Evolutionary conservation across 495 filamentous ascomycete genomes (phyloP).

Genomic region (Tetracladium setigerum): DNA sequence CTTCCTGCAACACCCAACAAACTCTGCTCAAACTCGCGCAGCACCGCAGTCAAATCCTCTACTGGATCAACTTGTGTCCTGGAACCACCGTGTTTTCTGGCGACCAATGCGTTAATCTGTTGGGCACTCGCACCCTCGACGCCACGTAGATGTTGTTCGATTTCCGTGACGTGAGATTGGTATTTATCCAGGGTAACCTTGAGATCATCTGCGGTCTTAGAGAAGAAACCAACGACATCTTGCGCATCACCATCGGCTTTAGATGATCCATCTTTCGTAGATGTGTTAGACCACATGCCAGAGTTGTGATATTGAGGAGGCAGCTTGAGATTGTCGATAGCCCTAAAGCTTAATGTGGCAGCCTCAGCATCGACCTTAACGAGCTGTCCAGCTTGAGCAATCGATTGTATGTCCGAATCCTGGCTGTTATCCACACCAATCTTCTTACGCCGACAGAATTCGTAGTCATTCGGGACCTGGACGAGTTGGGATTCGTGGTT

Average conservation of each 20-base stretch:
- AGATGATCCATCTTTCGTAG: constrained; percentile 13
- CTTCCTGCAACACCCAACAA: constrained; percentile 69
- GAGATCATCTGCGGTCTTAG: constrained; percentile 64
- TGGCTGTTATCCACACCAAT: constrained; percentile 67
- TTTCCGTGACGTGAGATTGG: constrained; percentile 63
- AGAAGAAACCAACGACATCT: constrained; percentile 73
- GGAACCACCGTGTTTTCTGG: constrained; percentile 44
- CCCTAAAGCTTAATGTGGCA: constrained; percentile 65
- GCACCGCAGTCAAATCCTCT: constrained; percentile 55
- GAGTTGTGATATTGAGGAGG: constrained; percentile 64
- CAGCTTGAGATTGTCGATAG: constrained; percentile 67
- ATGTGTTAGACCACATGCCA: constrained; percentile 43
- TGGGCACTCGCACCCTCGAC: constrained; percentile 63
- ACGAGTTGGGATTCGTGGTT: constrained; percentile 55
- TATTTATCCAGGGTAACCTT: constrained; percentile 56
- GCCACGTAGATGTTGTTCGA: constrained; percentile 72
- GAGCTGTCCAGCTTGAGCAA: constrained; percentile 55
- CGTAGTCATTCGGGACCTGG: constrained; percentile 65
- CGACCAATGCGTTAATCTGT: constrained; percentile 61
- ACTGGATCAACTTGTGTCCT: constrained; percentile 38
- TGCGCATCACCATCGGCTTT: constrained; percentile 44
- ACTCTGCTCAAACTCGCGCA: constrained; percentile 71
- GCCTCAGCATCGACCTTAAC: constrained; percentile 62
- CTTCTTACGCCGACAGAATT: constrained; percentile 62
- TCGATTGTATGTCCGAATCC: constrained; percentile 62